Conservation (phyloP, 2,329 filamentous ascomycete genomes). For the Phyllosticta citriasiana region DNA sequence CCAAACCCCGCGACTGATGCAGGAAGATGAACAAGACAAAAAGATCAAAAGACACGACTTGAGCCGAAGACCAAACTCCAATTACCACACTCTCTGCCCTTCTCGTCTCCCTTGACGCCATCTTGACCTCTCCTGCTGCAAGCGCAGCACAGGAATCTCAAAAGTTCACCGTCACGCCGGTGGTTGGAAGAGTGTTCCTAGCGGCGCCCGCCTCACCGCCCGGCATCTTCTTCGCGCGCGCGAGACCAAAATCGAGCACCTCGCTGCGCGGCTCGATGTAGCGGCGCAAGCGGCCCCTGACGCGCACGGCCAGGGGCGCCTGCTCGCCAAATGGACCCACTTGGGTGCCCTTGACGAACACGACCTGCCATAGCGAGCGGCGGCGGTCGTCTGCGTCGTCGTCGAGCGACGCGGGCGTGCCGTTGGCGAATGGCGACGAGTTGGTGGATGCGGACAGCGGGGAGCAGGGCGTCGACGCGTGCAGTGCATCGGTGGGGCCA, state of each 20-base stretch:
- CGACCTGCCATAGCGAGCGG: slow-evolving; percentile 28
- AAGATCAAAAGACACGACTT: neutral
- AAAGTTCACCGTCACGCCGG: neutral
- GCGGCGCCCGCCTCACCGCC: neutral
- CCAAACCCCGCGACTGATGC: neutral
- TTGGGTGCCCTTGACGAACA: slow-evolving; percentile 36
- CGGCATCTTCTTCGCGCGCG: slow-evolving; percentile 4
- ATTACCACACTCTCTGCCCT: neutral
- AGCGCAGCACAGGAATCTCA: neutral
- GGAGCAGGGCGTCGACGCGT: neutral
- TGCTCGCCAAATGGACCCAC: slow-evolving; percentile 32
- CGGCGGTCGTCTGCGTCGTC: slow-evolving; percentile 38
- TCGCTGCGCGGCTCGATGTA: slow-evolving; percentile 37
- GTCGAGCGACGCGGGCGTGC: slow-evolving; percentile 36
- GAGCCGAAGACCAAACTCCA: neutral
- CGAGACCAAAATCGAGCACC: slow-evolving; percentile 32
- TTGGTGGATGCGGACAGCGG: neutral
- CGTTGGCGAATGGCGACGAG: slow-evolving; percentile 31
- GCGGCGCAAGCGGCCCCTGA: slow-evolving; percentile 37
- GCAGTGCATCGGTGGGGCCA: slow-evolving; percentile 3
- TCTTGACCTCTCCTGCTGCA: neutral
- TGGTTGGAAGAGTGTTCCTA: neutral
- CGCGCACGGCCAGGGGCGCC: slow-evolving; percentile 31
- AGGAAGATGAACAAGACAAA: neutral
- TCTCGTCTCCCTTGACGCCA: neutral